Percentiles rank a stretch among this genome's conserved stretches.
Conservation (phyloP, 192 early-diverging fungal genomes). For the Ramicandelaber brevisporus region DNA sequence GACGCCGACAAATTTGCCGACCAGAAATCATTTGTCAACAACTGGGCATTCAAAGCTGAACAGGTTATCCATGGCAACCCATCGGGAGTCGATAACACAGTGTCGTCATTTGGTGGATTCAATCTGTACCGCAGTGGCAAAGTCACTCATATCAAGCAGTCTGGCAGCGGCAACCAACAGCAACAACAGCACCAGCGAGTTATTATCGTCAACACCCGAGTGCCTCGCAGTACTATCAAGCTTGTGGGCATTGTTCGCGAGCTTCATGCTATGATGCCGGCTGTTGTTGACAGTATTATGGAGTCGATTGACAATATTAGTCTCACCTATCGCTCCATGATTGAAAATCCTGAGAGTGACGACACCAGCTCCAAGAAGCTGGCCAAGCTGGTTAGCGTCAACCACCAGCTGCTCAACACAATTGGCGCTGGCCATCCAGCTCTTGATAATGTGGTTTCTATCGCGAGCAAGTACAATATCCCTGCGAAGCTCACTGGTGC, state of each 20-base stretch:
- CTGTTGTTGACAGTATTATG: conserved; percentile 31
- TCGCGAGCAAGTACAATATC: conserved; percentile 29
- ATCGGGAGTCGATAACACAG: conserved; percentile 83
- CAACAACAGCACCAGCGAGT: conserved; percentile 38
- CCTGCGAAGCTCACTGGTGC: conserved; percentile 85
- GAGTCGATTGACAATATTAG: conserved; percentile 40
- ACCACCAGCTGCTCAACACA: conserved; percentile 54
- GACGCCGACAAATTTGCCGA: no score
- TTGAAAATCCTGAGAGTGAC: no score
- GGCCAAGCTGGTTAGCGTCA: conserved; percentile 43
- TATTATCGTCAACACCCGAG: conserved; percentile 68
- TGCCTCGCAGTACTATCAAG: conserved; percentile 67
- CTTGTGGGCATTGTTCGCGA: conserved; percentile 57
- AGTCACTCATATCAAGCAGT: no score
- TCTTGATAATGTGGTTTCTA: conserved; percentile 48
- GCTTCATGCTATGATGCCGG: conserved; percentile 21
- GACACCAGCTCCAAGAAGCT: no score
- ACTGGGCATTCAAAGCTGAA: conserved; percentile 80
- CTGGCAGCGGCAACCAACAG: conserved; percentile 19
- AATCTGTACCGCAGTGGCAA: conserved; percentile 37
- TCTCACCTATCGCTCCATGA: no score
- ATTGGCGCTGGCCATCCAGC: conserved; percentile 64
- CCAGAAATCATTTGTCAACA: conserved; percentile 63
- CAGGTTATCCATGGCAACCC: conserved; percentile 89
- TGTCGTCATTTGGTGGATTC: conserved; percentile 71